These are phyloP conservation scores for Rhazya stricta DNA, from an alignment of 257 asterid genomes.

Conservation along the genomic window DNA sequence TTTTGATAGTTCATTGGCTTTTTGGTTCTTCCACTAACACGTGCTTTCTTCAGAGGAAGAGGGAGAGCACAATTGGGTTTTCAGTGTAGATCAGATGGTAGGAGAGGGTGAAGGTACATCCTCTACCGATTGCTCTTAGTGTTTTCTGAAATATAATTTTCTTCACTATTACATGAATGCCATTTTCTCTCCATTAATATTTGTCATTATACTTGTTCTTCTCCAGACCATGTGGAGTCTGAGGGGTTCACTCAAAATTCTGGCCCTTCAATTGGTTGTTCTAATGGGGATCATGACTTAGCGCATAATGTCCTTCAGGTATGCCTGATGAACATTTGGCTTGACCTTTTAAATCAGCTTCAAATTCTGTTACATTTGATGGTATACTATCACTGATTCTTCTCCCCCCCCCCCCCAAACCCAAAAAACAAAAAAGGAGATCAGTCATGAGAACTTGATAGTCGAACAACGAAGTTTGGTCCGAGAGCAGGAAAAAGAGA, in stretches of 20 bases:
- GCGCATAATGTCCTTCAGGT: slow-evolving; percentile 72
- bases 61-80: slow-evolving; percentile 70
- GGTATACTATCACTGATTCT: neutral
- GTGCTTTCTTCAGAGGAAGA: slow-evolving; percentile 45
- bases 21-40: slow-evolving; percentile 8
- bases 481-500: neutral
- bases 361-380: neutral
- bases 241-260: slow-evolving; percentile 47
- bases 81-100: slow-evolving; percentile 76
- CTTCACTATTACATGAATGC: slow-evolving; percentile 1
- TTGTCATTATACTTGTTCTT: neutral
- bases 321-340: slow-evolving; percentile 3
- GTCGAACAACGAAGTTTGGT: neutral
- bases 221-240: slow-evolving; percentile 49
- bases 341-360: neutral
- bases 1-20: neutral
- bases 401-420: too few species aligned
- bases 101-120: slow-evolving; percentile 40
- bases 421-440: too few species aligned
- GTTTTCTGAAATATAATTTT: neutral
- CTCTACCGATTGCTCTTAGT: neutral
- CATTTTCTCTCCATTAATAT: neutral
- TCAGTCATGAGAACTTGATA: neutral
- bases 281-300: slow-evolving; percentile 73
- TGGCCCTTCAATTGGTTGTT: slow-evolving; percentile 57